Conservation (phyloP, 1,284 basidiomycete genomes). For the Heterobasidion occidentale region DNA sequence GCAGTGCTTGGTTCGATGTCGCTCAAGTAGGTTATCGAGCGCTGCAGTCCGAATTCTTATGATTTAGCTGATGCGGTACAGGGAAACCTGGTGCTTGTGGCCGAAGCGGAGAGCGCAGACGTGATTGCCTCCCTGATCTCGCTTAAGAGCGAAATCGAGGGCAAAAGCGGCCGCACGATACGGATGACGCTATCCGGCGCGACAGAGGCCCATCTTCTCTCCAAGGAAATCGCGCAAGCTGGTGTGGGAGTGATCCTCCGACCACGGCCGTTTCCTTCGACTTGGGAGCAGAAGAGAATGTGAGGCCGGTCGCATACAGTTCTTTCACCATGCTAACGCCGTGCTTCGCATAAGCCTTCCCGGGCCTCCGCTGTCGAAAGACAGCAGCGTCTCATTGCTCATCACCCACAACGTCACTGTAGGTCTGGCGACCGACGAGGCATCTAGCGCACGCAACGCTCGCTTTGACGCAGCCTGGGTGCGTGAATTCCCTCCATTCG, state of each 20-base stretch:
- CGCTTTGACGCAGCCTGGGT: conserved; percentile 58
- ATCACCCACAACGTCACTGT: conserved; percentile 65
- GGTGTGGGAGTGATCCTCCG: conserved; percentile 70
- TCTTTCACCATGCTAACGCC: conserved; percentile 6
- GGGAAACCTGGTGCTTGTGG: conserved; percentile 42
- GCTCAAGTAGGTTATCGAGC: conserved; percentile 26
- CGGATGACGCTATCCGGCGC: conserved; percentile 27
- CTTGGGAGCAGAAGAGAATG: conserved; percentile 45
- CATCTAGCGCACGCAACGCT: conserved; percentile 52
- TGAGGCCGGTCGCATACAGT: conserved; percentile 23
- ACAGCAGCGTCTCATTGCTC: conserved; percentile 59
- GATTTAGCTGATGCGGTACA: conserved; percentile 20
- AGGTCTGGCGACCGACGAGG: conserved; percentile 51
- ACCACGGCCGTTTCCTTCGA: conserved; percentile 40
- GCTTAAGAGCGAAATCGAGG: conserved; percentile 30
- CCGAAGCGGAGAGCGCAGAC: conserved; percentile 40
- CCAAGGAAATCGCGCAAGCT: conserved; percentile 45
- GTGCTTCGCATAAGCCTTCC: conserved; percentile 34
- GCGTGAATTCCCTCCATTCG: conserved; percentile 8
- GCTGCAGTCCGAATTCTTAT: neutral
- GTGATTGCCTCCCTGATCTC: conserved; percentile 37
- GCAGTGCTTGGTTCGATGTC: conserved; percentile 44
- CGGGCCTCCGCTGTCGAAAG: conserved; percentile 61
- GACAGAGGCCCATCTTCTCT: conserved; percentile 34
- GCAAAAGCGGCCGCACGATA: conserved; percentile 10